Base-by-base conservation (phyloP, 176 grass and related monocot genomes). In the Cenchrus fungigraminus region DNA sequence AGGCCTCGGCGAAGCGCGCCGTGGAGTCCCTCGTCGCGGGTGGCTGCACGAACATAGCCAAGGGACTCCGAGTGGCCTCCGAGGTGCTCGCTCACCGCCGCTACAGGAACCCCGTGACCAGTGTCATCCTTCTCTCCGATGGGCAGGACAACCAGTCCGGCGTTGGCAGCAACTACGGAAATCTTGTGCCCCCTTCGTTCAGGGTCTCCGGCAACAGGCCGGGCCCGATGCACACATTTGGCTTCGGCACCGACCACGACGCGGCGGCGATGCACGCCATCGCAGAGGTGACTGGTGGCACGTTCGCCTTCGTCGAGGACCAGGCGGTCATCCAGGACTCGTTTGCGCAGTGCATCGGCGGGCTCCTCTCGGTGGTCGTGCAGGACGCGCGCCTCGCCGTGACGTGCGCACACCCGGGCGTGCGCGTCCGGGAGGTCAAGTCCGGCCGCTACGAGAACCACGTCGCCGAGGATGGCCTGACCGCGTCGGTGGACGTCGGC, bases 121-220 rank as follows among this genome's bases (percentile, higher is more conserved):
- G 92, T 68, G 84, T 94, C 29, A 90, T 94, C n/a, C 90, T 97
- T 16, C 88, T 97, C 29, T 94, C 95, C 14, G 95, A 94, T 66
- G 95, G 95, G 1, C 92, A 89, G 29, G 50, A 52, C 50, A 52
- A 40, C 37, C 60, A 4, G 37, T 40, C 37, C 37, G 37, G 37
- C 4, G 37, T 40, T 40, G 37, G 37, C 37, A 40, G 37, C 1
- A 40, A 40, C 37, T 40, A 40, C 37, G 37, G 37, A 40, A 40
- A 40, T 40, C 91, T 97, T 29, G 77, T 94, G 65, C 94, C 92
- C 2, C 69, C 13, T 16, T 94, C 61, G 31, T 80, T 84, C 45
- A 16, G 51, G 74, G 55, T 51, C 25, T 5, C 13, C 5, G 13
- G 53, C 14, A 4, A 17, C 53, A 3, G 53, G 5, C 50, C 77